Base-by-base conservation (phyloP, 805 yeast species). In the Limtongia smithiae region DNA sequence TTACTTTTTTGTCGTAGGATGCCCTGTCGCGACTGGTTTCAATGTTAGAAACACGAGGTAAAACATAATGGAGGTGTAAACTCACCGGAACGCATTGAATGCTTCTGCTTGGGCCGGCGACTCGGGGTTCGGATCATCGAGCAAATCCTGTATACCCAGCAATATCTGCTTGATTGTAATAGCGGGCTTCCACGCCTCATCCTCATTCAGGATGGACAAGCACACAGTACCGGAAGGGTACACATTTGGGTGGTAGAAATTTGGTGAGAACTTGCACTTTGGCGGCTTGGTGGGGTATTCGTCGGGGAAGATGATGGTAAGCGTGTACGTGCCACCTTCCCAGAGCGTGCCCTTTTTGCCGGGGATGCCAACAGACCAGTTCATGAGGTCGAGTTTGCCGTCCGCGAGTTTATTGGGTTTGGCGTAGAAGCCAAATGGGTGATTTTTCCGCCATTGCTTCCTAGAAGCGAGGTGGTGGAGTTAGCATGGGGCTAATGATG, bases 101-200 rank as follows among this genome's bases (percentile, higher is more conserved):
- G 98, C 97, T 2, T 95, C 95, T 58, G 88, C 93, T 69, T 93
- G 98, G 0, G 98, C 98, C 2, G 98, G 98, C 0, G 97, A 89
- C 54, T 82, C 82, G 20, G 95, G 95, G 65, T 93, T 93, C 32
- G 99, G 99, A 32, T 81, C 77, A 62, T 85, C 86, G 53, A 93
- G 73, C 47, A 93, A 74, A 66, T 90, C 96, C 68, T 93, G 99
- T 44, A 93, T 81, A 4, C 98, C 99, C 54, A 89, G 71, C 1
- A 85, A 82, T 50, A 93, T 83, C 65, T 91, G 95, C 64, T 87
- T 89, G 14, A 48, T 37, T 14, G 95, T 86, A 59, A 91, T 85
- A 7, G 96, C 96, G 0, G 99, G 98, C 63, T 96, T 80, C 99
- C 99, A 93, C 67, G 88, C 97, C 68, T 90, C 94, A 39, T 83